Evolutionary conservation across 2,329 filamentous ascomycete genomes (phyloP).

Genomic region (Exophiala sp.): DNA sequence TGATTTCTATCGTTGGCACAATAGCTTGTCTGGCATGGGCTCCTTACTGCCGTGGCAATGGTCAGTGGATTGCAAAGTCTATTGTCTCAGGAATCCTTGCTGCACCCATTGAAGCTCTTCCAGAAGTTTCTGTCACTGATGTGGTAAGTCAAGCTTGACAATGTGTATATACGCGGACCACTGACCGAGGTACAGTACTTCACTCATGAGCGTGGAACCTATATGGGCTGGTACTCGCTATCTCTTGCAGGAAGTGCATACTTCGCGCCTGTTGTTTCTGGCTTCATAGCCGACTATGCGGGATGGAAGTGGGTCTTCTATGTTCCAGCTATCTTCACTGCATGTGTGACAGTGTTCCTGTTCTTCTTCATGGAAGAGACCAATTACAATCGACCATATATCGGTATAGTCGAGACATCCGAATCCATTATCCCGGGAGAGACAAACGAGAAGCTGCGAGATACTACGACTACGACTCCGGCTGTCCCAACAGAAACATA

Average conservation of each 20-base stretch:
- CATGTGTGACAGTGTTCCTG: constrained; percentile 44
- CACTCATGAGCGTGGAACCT: constrained; percentile 23
- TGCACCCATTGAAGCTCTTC: constrained; percentile 49
- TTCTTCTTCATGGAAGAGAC: constrained; percentile 53
- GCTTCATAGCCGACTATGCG: constrained; percentile 16
- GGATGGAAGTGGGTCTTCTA: constrained; percentile 42
- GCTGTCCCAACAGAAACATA: neutral
- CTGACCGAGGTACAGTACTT: neutral
- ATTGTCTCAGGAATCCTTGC: constrained; percentile 47
- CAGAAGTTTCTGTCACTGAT: constrained; percentile 46
- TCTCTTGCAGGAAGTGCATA: constrained; percentile 6
- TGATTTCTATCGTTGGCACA: constrained; percentile 29
- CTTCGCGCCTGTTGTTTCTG: constrained; percentile 36
- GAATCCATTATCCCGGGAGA: neutral
- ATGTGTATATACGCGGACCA: neutral
- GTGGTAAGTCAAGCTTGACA: neutral
- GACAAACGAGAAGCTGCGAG: neutral
- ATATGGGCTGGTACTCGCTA: constrained; percentile 11
- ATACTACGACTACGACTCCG: neutral
- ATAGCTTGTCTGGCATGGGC: constrained; percentile 42
- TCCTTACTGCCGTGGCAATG: constrained; percentile 41
- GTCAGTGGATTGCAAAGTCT: constrained; percentile 48
- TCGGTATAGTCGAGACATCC: neutral
- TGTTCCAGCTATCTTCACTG: constrained; percentile 52
- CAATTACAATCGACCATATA: constrained; percentile 38